These are phyloP conservation scores for Erythrobasidium yunnanense DNA, from an alignment of 768 basidiomycete genomes.

Conservation along the genomic window DNA sequence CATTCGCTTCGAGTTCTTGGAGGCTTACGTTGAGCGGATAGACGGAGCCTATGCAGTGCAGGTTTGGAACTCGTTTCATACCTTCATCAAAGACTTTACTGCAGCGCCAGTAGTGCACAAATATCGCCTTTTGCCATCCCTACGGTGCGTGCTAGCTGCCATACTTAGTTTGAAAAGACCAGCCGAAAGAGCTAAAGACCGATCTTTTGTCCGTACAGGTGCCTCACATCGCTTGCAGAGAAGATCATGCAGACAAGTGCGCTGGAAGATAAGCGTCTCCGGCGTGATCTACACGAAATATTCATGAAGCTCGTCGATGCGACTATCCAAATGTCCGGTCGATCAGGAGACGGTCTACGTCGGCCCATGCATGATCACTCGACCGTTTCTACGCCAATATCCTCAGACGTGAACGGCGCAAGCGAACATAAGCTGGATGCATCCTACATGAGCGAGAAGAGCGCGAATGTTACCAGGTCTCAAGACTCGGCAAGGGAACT, in stretches of 20 bases:
- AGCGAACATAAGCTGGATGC: neutral
- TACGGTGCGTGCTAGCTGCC: constrained; percentile 66
- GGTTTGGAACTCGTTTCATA: constrained; percentile 72
- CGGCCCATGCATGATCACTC: neutral
- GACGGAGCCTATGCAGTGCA: constrained; percentile 88
- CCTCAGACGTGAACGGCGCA: neutral
- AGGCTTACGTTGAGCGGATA: constrained; percentile 66
- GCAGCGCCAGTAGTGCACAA: constrained; percentile 46
- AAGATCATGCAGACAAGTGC: constrained; percentile 80
- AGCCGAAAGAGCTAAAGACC: too few relatives aligned
- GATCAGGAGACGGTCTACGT: constrained; percentile 44
- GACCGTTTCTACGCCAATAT: neutral
- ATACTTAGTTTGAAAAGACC: too few relatives aligned
- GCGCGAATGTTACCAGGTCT: neutral
- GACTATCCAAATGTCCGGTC: constrained; percentile 60
- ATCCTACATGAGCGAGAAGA: constrained; percentile 11
- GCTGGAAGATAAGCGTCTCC: constrained; percentile 73
- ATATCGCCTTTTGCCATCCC: constrained; percentile 56
- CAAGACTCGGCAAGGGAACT: constrained; percentile 44
- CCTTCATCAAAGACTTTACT: constrained; percentile 67
- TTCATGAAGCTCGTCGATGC: constrained; percentile 76
- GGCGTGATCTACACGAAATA: constrained; percentile 84
- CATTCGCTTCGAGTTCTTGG: constrained; percentile 71
- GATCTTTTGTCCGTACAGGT: too few relatives aligned
- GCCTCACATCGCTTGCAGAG: constrained; percentile 64